Evolutionary conservation across 2,329 filamentous ascomycete species (phyloP), one percentile per base, ranked within the genome.

Genomic region (Tolypocladium album): DNA sequence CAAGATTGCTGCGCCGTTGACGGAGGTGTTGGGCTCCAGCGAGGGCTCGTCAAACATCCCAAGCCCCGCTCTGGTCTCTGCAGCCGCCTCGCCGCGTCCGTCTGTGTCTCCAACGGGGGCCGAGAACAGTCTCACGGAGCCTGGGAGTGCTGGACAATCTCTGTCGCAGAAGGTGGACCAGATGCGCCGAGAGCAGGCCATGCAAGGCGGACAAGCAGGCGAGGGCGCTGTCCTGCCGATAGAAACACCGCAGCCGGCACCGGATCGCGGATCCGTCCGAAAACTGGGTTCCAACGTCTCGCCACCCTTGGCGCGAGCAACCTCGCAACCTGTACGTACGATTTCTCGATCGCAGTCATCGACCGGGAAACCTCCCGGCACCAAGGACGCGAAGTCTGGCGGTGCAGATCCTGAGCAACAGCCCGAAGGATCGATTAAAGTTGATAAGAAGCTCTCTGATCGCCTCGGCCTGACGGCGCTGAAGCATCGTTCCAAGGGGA

Each of bases 371-470:
- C 71, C 74, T 22, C 64, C 70, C 11, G 71, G 72, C 4, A 61
- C 70, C 5, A 75, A 73, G 57, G 74, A 79, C 15, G 63, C 60
- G 17, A 74, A 62, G 63, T 60, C 64, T 61, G 73, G 63, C 63
- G 69, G 61, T 9, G 56, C 65, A 1, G 69, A 61, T 12, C 55
- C 65, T 7, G 69, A 73, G 42, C 61, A 65, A 42, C 57, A 63
- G 40, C 53, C 71, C 4, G 78, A 78, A 52, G 74, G 75, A 11
- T 73, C 76, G 27, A 64, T 73, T 60, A 82, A 80, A 65, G 74
- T 74, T 40, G 90, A 96, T 63, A 93, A 90, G 73, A 91, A 90
- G 67, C 78, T 96, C 60, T 85, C 85, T 17, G 91, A 91, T 64
- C 85, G 88, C 59, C 76, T 92, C 15, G 86, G 86, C 0, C 74